Evolutionary conservation across 1,139 yeast genomes (phyloP).

Genomic region (Scheffersomyces parashehatae): DNA sequence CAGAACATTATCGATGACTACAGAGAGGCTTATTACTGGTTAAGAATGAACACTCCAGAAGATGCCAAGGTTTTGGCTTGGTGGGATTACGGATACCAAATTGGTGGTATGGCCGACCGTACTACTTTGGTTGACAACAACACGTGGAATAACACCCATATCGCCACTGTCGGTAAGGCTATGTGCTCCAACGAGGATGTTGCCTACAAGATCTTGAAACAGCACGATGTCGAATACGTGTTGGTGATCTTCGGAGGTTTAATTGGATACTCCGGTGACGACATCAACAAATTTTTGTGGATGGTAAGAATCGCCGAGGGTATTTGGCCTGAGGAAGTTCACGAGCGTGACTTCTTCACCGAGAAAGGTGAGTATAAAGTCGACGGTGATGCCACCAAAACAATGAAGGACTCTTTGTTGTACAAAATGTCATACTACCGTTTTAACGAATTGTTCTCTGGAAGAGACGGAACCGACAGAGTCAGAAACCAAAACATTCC

Average conservation of each 20-base stretch:
- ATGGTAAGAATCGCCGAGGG: constrained; percentile 99
- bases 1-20: constrained; percentile 89
- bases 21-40: constrained; percentile 99
- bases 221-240: constrained; percentile 94
- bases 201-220: constrained; percentile 82
- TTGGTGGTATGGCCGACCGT: constrained; percentile 99
- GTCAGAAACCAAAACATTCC: constrained; percentile 83
- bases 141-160: constrained; percentile 99
- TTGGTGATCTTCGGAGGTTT: constrained; percentile 93
- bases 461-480: constrained; percentile 76
- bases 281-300: constrained; percentile 95
- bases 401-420: constrained; percentile 90
- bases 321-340: constrained; percentile 97
- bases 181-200: constrained; percentile 89
- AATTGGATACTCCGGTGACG: constrained; percentile 94
- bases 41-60: constrained; percentile 95
- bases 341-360: constrained; percentile 82
- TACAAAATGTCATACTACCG: constrained; percentile 94
- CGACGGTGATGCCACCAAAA: constrained; percentile 74
- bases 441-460: constrained; percentile 71
- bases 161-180: constrained; percentile 99
- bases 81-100: constrained; percentile 99
- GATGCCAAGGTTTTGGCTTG: constrained; percentile 97
- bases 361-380: constrained; percentile 85
- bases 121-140: constrained; percentile 98